Evolutionary conservation across 768 basidiomycete genomes (phyloP).

Genomic region (Lentinula boryana): DNA sequence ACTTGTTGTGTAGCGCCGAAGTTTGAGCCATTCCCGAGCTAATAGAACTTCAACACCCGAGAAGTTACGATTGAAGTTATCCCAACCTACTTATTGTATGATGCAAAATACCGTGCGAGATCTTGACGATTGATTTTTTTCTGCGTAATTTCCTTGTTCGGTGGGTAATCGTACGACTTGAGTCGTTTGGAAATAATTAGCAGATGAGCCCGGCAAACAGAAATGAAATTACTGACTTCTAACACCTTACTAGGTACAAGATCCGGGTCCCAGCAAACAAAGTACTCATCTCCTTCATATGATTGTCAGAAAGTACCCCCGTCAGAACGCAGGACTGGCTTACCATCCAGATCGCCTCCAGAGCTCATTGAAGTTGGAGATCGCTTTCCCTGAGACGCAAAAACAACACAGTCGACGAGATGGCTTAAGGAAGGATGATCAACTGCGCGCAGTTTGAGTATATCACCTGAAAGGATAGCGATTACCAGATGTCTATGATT

Average conservation of each 20-base stretch:
- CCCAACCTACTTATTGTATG: conserved; percentile 49
- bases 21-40: conserved; percentile 56
- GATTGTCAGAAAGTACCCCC: neutral
- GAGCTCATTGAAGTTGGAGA: conserved; percentile 68
- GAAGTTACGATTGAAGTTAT: neutral
- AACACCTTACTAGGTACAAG: conserved; percentile 49
- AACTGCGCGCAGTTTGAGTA: conserved; percentile 57
- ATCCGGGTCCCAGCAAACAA: conserved; percentile 66
- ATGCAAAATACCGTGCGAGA: conserved; percentile 60
- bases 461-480: conserved; percentile 38
- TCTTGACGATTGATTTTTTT: conserved; percentile 46
- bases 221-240: conserved; percentile 31
- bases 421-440: conserved; percentile 43
- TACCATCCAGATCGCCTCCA: conserved; percentile 60
- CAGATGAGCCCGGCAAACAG: neutral
- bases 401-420: conserved; percentile 63
- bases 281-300: conserved; percentile 52
- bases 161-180: conserved; percentile 64
- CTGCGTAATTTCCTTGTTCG: conserved; percentile 47
- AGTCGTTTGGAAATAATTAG: neutral
- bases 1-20: conserved; percentile 51
- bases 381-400: conserved; percentile 54
- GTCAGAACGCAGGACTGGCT: neutral
- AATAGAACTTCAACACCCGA: neutral
- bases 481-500: neutral